Evolutionary conservation across 768 basidiomycete species (phyloP).

Genomic region (Boletales sp.): DNA sequence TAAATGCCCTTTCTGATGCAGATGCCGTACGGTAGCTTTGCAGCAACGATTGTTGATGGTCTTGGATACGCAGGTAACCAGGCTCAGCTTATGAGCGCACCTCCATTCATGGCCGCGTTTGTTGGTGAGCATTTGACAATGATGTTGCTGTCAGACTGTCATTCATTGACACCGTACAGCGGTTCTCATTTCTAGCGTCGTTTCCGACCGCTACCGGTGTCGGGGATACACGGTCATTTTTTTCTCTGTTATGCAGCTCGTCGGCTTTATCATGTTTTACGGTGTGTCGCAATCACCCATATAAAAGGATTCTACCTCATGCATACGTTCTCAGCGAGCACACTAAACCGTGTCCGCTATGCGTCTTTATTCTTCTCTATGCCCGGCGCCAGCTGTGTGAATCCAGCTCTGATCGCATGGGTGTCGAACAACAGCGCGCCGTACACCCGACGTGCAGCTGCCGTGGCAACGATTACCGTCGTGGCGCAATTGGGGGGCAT

Average conservation of each 20-base stretch:
- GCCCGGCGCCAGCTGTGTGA: conserved; percentile 29
- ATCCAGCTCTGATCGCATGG: conserved; percentile 44
- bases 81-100: conserved; percentile 61
- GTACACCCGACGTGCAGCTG: conserved; percentile 52
- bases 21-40: no score
- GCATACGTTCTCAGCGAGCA: conserved; percentile 6
- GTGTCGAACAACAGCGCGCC: conserved; percentile 59
- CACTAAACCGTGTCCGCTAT: conserved; percentile 44
- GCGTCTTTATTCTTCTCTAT: conserved; percentile 55
- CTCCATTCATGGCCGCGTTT: conserved; percentile 49
- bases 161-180: not conserved
- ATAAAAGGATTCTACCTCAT: not conserved
- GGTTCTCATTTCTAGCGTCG: conserved; percentile 25
- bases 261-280: conserved; percentile 13
- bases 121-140: conserved; percentile 31
- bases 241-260: conserved; percentile 39
- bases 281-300: not conserved
- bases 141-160: not conserved
- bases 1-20: no score
- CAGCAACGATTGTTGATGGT: conserved; percentile 52
- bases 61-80: conserved; percentile 52
- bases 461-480: conserved; percentile 51
- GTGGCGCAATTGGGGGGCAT: conserved; percentile 57
- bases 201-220: conserved; percentile 51
- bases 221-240: conserved; percentile 48